Evolutionary conservation across 257 asterid species (phyloP).

Genomic region (Cruciata laevipes): DNA sequence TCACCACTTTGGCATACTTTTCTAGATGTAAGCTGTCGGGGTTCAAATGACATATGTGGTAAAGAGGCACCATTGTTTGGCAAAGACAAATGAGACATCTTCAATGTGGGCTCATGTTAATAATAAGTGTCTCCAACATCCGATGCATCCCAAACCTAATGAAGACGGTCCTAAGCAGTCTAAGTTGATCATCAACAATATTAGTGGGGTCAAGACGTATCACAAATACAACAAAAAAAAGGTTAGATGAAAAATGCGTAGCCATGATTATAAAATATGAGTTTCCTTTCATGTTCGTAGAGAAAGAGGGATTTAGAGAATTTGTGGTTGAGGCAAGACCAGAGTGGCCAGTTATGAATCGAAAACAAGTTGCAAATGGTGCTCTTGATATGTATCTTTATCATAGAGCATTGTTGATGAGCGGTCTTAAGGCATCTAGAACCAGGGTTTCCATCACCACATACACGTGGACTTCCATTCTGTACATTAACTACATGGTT

Average conservation of each 20-base stretch:
- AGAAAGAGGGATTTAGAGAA: too few relatives aligned
- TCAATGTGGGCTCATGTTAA: too few relatives aligned
- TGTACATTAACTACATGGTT: not conserved
- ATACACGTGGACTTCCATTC: not conserved
- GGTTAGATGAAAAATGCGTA: not conserved
- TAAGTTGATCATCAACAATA: too few relatives aligned
- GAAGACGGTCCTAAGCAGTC: too few relatives aligned
- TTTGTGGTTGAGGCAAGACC: not conserved
- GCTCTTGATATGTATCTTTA: too few relatives aligned
- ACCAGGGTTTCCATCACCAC: not conserved
- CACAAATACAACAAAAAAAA: not conserved
- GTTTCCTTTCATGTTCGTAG: too few relatives aligned
- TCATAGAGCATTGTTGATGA: too few relatives aligned
- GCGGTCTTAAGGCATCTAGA: too few relatives aligned
- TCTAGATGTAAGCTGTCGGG: not conserved
- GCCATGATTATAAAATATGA: not conserved
- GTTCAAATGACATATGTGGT: not conserved
- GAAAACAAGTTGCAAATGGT: not conserved
- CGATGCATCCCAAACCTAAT: too few relatives aligned
- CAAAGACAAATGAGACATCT: not conserved
- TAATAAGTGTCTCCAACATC: too few relatives aligned
- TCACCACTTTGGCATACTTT: not conserved
- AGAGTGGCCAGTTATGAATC: not conserved
- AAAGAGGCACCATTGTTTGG: not conserved
- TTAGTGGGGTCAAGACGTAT: not conserved